A percentile compares a stretch with the other conserved stretches of the same genome.
These are phyloP conservation scores for Kodamaea arcana DNA, from an alignment of 1,139 yeast genomes.

Conservation along the genomic window DNA sequence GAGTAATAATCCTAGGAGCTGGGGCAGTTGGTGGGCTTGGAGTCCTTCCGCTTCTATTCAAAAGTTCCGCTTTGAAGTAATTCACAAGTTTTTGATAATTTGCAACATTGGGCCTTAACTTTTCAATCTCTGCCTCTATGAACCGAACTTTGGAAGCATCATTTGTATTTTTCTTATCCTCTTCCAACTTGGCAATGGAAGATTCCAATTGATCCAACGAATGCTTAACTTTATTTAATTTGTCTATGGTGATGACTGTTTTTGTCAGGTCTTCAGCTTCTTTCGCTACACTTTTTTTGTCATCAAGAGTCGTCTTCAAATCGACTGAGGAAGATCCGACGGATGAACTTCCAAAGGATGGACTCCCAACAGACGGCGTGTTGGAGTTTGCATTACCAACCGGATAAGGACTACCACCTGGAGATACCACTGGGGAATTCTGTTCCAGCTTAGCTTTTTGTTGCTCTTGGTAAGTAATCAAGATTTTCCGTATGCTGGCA, in stretches of 20 bases:
- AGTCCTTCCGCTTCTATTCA: constrained; percentile 18
- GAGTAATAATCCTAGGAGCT: constrained; percentile 1
- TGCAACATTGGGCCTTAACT: constrained; percentile 30
- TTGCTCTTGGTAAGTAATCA: constrained; percentile 39
- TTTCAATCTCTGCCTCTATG: constrained; percentile 34
- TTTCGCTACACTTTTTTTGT: constrained; percentile 15
- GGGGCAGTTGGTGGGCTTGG: constrained; percentile 7
- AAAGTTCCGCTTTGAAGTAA: constrained; percentile 35
- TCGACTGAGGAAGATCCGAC: not conserved
- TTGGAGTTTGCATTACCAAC: constrained; percentile 15
- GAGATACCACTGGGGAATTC: constrained; percentile 5
- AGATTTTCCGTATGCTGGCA: constrained; percentile 55
- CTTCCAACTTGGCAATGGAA: constrained; percentile 29
- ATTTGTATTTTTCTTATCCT: constrained; percentile 20
- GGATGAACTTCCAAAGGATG: constrained; percentile 17
- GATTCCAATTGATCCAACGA: constrained; percentile 40
- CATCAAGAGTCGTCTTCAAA: constrained; percentile 3
- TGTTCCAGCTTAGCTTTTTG: constrained; percentile 15
- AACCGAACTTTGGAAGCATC: constrained; percentile 26
- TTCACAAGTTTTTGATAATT: constrained; percentile 38
- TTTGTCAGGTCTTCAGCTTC: not conserved
- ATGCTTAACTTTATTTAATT: constrained; percentile 36
- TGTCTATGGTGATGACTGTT: constrained; percentile 35
- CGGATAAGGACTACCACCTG: constrained; percentile 5
- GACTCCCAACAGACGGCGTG: constrained; percentile 1